These are phyloP conservation scores for Fusarium liriodendri DNA, from an alignment of 2,329 filamentous ascomycete genomes.

Conservation along the genomic window DNA sequence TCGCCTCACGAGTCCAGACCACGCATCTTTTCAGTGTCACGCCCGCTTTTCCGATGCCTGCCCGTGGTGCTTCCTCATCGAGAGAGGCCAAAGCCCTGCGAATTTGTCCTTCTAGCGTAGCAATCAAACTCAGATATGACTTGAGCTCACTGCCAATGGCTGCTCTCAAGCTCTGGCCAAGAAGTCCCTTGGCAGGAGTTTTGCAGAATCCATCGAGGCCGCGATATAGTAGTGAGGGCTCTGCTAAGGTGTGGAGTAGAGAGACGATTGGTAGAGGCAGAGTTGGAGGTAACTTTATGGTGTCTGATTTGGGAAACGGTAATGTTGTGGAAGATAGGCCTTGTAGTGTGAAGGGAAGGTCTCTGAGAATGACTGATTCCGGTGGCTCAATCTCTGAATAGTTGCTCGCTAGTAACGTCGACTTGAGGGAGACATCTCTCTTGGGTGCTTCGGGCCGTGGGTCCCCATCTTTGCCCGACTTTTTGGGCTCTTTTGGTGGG, in stretches of 20 bases:
- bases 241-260: conserved; percentile 87
- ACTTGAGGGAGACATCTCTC: conserved; percentile 67
- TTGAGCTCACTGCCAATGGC: conserved; percentile 87
- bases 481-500: conserved; percentile 54
- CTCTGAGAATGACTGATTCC: conserved; percentile 76
- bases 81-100: conserved; percentile 81
- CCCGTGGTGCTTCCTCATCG: conserved; percentile 74
- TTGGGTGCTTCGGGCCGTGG: conserved; percentile 48
- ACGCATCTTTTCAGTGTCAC: conserved; percentile 96
- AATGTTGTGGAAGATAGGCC: conserved; percentile 90
- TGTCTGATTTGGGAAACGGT: conserved; percentile 76
- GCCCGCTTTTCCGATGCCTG: conserved; percentile 83
- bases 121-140: conserved; percentile 90
- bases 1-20: conserved; percentile 97
- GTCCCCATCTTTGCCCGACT: conserved; percentile 51
- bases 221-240: conserved; percentile 92
- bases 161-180: conserved; percentile 90
- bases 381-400: conserved; percentile 68
- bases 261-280: conserved; percentile 88
- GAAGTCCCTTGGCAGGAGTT: conserved; percentile 82
- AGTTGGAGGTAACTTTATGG: conserved; percentile 79
- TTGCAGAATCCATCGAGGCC: conserved; percentile 85
- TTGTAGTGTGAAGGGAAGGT: conserved; percentile 92
- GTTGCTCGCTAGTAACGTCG: conserved; percentile 67
- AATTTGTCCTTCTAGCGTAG: conserved; percentile 93